Evolutionary conservation across 768 basidiomycete genomes (phyloP), one percentile per base, ranked within the genome.

Genomic region (Lactarius pseudohatsudake): DNA sequence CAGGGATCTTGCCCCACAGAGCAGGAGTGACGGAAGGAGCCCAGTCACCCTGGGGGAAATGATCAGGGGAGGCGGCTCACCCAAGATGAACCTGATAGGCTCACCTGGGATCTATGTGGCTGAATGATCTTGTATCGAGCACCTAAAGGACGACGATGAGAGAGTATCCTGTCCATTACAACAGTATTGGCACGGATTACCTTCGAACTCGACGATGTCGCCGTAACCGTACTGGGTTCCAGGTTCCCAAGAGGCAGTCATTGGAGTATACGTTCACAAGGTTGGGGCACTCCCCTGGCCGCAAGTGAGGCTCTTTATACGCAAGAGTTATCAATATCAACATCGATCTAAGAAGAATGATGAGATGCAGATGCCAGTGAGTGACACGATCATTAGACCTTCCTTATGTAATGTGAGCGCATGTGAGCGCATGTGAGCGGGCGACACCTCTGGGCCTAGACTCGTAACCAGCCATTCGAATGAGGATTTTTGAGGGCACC

Each of bases 41-140:
- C 91, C 91, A 92, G 69, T 90, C 88, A 32, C 79, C 68, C 88
- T 91, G 71, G 10, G 32, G 34, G 13, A 13, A 11, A 64, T 26
- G 26, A 32, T 50, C 10, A 57, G 45, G 41, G 8, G 55, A 20
- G 59, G 45, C 41, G n/a, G 40, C 16, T 50, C 18, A 4, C 4
- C 50, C 32, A 36, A 9, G 16, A 28, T 57, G 47, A 53, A 34
- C n/a, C 3, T 2, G 30, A 36, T 20, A 0, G 18, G 67, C 73
- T 63, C 68, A 85, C 89, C 81, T 90, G 87, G 36, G 90, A 89
- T 61, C 73, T 76, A 77, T 92, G 90, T 10, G 87, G 78, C 72
- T 90, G 89, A 69, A 91, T 84, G 76, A 87, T 87, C 76, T 85
- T 86, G 80, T 90, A 92, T 50, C 75, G 76, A 68, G 76, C 73